Percentiles rank a stretch among this genome's conserved stretches.
These are phyloP conservation scores for Fusarium chuoi DNA, from an alignment of 2,329 filamentous ascomycete genomes.

Conservation along the genomic window DNA sequence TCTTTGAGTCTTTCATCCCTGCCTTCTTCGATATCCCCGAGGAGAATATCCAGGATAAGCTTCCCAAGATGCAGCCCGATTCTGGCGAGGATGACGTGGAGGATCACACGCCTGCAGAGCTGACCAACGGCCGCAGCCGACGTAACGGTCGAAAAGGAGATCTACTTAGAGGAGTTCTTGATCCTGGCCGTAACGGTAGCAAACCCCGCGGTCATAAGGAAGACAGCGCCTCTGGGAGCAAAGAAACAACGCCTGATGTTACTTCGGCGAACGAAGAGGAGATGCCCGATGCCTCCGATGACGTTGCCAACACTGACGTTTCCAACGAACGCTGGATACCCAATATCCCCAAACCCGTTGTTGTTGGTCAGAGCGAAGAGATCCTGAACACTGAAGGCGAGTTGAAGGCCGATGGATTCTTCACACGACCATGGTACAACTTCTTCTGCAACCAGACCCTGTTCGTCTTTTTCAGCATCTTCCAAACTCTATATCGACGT, in stretches of 20 bases:
- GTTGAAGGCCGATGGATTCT: conserved; percentile 81
- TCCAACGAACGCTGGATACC: conserved; percentile 74
- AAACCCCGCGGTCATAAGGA: conserved; percentile 79
- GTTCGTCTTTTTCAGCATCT: conserved; percentile 94
- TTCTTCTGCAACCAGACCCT: conserved; percentile 92
- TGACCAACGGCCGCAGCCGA: conserved; percentile 73
- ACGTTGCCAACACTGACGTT: conserved; percentile 68
- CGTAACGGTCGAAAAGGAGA: conserved; percentile 82
- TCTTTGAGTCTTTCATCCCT: conserved; percentile 80
- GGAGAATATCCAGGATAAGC: conserved; percentile 72
- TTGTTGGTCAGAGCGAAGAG: conserved; percentile 63
- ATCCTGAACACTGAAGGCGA: conserved; percentile 68
- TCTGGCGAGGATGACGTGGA: conserved; percentile 83
- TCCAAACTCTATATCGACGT: conserved; percentile 89
- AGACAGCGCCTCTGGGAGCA: conserved; percentile 82
- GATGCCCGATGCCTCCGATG: conserved; percentile 69
- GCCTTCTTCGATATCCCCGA: conserved; percentile 80
- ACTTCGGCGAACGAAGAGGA: conserved; percentile 83
- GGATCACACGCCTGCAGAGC: conserved; percentile 75
- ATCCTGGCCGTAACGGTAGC: conserved; percentile 78
- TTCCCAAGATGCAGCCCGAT: conserved; percentile 75
- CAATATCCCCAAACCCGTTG: conserved; percentile 65
- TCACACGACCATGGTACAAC: conserved; percentile 83
- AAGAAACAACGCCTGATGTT: conserved; percentile 88
- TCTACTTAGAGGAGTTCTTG: conserved; percentile 86